Conservation (phyloP, 2,329 filamentous ascomycete genomes). For the Colletotrichum graminicola region DNA sequence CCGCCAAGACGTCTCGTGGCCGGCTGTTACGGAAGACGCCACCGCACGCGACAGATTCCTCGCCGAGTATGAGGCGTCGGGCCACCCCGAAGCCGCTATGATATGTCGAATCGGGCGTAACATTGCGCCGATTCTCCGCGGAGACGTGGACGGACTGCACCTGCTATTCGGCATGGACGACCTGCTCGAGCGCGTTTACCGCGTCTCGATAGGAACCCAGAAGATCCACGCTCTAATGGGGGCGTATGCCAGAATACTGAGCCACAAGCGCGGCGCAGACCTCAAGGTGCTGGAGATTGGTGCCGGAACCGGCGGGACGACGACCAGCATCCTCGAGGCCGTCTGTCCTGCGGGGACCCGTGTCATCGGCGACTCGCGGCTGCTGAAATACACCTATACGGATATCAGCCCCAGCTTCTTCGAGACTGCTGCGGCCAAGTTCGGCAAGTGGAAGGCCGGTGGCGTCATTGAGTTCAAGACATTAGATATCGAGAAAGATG, state of each 20-base stretch:
- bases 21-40: constrained; percentile 15
- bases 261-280: not conserved
- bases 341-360: constrained; percentile 9
- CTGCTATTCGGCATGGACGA: constrained; percentile 24
- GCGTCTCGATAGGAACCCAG: constrained; percentile 22
- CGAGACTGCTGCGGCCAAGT: constrained; percentile 37
- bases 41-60: constrained; percentile 16
- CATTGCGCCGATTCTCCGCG: constrained; percentile 21
- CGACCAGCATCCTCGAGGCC: constrained; percentile 20
- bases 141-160: constrained; percentile 25
- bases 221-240: constrained; percentile 25
- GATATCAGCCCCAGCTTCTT: constrained; percentile 46
- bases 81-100: constrained; percentile 19
- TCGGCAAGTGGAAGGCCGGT: not conserved
- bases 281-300: not conserved
- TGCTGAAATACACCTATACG: constrained; percentile 48
- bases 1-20: not conserved
- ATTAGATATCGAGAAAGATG: constrained; percentile 46
- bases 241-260: not conserved
- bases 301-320: constrained; percentile 14
- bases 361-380: constrained; percentile 12
- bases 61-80: constrained; percentile 16
- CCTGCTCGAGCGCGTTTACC: constrained; percentile 24
- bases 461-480: constrained; percentile 42
- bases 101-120: constrained; percentile 20